These are phyloP conservation scores for Globomyces pollinis-pini DNA, from an alignment of 192 early-diverging fungal genomes.

Conservation along the genomic window DNA sequence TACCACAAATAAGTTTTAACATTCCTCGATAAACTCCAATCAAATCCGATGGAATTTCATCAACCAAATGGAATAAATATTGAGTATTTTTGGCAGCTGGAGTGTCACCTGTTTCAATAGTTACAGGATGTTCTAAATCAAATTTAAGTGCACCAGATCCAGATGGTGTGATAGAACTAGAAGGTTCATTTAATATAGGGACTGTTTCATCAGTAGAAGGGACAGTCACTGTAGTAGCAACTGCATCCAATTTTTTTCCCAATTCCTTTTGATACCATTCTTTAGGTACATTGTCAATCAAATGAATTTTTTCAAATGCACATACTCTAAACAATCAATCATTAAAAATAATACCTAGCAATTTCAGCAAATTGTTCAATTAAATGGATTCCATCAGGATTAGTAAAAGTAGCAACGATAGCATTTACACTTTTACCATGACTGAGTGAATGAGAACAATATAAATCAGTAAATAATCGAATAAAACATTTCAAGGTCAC, in stretches of 20 bases:
- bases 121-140: no score
- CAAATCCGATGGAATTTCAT: constrained; percentile 56
- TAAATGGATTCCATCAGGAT: constrained; percentile 37
- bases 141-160: no score
- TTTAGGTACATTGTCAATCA: constrained; percentile 53
- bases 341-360: constrained; percentile 45
- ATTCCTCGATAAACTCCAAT: constrained; percentile 57
- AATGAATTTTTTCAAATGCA: constrained; percentile 45
- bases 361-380: constrained; percentile 24
- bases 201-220: constrained; percentile 4
- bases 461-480: constrained; percentile 63
- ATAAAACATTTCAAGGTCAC: constrained; percentile 55
- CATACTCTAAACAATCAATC: background rate
- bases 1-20: background rate
- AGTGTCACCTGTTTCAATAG: background rate
- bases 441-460: constrained; percentile 53
- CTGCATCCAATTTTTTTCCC: constrained; percentile 7
- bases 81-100: constrained; percentile 45
- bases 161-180: no score
- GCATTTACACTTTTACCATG: constrained; percentile 56
- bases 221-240: constrained; percentile 1
- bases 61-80: constrained; percentile 54
- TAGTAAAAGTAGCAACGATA: constrained; percentile 54
- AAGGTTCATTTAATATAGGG: no score
- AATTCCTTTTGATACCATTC: constrained; percentile 53